These are phyloP conservation scores for Triticum urartu DNA, from an alignment of 176 grass and related monocot genomes.

Conservation along the genomic window DNA sequence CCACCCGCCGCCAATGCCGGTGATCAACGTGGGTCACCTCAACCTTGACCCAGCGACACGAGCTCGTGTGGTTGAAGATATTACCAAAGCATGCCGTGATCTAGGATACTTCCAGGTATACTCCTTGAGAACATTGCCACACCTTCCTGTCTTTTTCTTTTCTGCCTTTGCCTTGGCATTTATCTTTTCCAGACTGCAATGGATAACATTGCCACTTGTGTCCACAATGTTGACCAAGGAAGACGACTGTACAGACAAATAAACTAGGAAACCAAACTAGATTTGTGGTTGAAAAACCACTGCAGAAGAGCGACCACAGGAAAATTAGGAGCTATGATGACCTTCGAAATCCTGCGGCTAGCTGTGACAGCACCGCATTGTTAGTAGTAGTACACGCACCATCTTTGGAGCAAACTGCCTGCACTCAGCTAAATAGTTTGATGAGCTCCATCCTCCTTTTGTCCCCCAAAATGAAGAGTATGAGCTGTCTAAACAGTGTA, in stretches of 20 bases:
- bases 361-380: background rate
- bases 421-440: too few relatives aligned
- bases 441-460: too few relatives aligned
- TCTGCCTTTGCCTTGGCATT: background rate
- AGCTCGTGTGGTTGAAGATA: slow-evolving; percentile 5
- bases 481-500: background rate
- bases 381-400: too few relatives aligned
- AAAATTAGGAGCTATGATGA: background rate
- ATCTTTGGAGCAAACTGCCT: too few relatives aligned
- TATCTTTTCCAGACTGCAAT: background rate
- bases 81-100: slow-evolving; percentile 40
- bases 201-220: background rate
- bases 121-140: background rate
- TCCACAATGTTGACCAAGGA: slow-evolving; percentile 2
- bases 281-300: background rate
- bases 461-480: background rate
- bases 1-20: slow-evolving; percentile 11
- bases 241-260: slow-evolving; percentile 2
- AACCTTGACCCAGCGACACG: slow-evolving; percentile 14
- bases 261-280: background rate
- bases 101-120: slow-evolving; percentile 56
- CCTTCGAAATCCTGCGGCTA: background rate
- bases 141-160: background rate
- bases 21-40: slow-evolving; percentile 52
- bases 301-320: background rate